Evolutionary conservation across 129 eudicot species (phyloP).

Genomic region (Flaveria linearis): DNA sequence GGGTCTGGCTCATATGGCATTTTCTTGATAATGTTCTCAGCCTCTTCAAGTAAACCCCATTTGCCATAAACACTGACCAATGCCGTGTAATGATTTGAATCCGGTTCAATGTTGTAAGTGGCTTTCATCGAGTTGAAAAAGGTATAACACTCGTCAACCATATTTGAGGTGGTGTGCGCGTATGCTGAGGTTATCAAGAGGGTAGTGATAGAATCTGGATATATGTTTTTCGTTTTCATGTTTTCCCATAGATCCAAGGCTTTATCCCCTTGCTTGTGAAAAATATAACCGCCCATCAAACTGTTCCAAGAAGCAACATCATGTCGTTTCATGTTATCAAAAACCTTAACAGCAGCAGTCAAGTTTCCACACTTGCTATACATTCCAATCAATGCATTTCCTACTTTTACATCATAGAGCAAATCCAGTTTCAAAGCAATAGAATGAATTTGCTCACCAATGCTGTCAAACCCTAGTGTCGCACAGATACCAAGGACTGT

Average conservation of each 20-base stretch:
- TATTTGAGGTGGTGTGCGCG: slow-evolving; percentile 48
- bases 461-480: slow-evolving; percentile 53
- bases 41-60: slow-evolving; percentile 82
- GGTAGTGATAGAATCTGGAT: slow-evolving; percentile 63
- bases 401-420: slow-evolving; percentile 50
- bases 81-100: slow-evolving; percentile 73
- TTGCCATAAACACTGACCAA: slow-evolving; percentile 70
- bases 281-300: slow-evolving; percentile 68
- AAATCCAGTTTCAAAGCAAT: slow-evolving; percentile 49
- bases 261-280: slow-evolving; percentile 66
- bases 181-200: slow-evolving; percentile 67
- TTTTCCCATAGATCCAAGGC: slow-evolving; percentile 61
- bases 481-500: slow-evolving; percentile 72
- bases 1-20: slow-evolving; percentile 71
- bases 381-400: slow-evolving; percentile 75
- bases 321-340: slow-evolving; percentile 52
- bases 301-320: slow-evolving; percentile 83
- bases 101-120: slow-evolving; percentile 51
- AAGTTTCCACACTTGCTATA: slow-evolving; percentile 76
- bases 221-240: slow-evolving; percentile 45
- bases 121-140: slow-evolving; percentile 63
- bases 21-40: slow-evolving; percentile 56
- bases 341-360: slow-evolving; percentile 52
- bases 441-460: slow-evolving; percentile 80
- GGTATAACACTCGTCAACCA: slow-evolving; percentile 57